phyloP scores from a whole-genome alignment of 306 rosid genomes.

The Canavalia ensiformis region DNA sequence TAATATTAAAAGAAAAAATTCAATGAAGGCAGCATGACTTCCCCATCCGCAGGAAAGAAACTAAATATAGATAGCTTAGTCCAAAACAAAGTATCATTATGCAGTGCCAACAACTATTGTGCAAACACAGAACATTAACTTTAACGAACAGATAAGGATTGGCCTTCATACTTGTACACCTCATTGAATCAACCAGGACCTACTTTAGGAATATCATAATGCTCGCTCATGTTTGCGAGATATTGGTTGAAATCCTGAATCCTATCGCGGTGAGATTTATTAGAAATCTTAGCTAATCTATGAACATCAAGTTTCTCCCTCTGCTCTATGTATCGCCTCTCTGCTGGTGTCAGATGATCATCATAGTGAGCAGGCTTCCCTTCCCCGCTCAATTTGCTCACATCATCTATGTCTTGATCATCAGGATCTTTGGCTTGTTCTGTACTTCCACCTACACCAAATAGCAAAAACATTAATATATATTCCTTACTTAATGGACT shows the following conservation, averaged over 20 bases:
- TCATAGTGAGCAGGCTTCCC: conserved; percentile 69
- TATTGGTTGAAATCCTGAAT: conserved; percentile 97
- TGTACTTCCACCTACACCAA: conserved; percentile 65
- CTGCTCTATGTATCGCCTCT: conserved; percentile 91
- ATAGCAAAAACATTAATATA: conserved; percentile 20
- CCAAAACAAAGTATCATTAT: conserved; percentile 5
- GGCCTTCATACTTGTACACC: conserved; percentile 16
- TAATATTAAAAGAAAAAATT: not conserved
- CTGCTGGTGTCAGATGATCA: conserved; percentile 88
- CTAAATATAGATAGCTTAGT: conserved; percentile 22
- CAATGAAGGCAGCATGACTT: conserved; percentile 14
- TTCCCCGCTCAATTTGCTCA: conserved; percentile 55
- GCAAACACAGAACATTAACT: conserved; percentile 7
- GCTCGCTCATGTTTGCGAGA: conserved; percentile 99
- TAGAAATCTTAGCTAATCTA: conserved; percentile 80
- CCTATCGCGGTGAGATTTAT: conserved; percentile 95
- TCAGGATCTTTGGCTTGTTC: conserved; percentile 57
- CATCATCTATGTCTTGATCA: conserved; percentile 66
- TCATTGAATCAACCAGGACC: conserved; percentile 77
- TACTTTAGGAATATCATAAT: conserved; percentile 96
- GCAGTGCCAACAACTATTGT: conserved; percentile 25
- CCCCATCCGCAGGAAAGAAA: not conserved
- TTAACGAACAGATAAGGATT: conserved; percentile 39
- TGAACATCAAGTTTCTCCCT: conserved; percentile 85
- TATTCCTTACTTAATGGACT: not conserved